Base-by-base conservation (phyloP, 1,284 basidiomycete genomes). In the Naganishia sp. region DNA sequence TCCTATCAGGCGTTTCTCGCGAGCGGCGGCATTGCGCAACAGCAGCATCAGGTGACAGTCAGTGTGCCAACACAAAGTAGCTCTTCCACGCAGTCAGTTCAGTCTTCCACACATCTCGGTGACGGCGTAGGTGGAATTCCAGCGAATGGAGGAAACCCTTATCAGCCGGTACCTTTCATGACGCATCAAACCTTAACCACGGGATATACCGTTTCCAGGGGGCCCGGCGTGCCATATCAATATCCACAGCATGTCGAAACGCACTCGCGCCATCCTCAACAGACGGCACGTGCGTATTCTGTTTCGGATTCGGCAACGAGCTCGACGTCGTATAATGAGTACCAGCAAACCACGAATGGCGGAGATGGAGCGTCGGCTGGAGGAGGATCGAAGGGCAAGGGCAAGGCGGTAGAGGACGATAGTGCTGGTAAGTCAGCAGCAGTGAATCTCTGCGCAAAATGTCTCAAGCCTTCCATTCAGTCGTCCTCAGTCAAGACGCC, bases 291-390 rank as follows among this genome's bases (percentile, higher is more conserved):
- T 7, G 45, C 36, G 21, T 61, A 61, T n/a, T 61, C 59, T 21
- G 48, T 61, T 28, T 61, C 59, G 16, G 59, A 61, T 39, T 61
- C 59, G n/a, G 46, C 50, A 21, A 61, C 59, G 11, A 61, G 59
- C 50, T 61, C 59, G 3, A 52, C 59, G 2, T 61, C 59, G 5
- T 52, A 52, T n/a, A 50, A 61, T 23, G 59, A 42, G n/a, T 61
- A 50, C 33, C 6, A n/a, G 7, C 48, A 43, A 36, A 39, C 46
- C 11, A 18, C 31, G 6, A 39, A 39, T 39, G 48, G 59, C 7
- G 39, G 6, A 21, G 53, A n/a, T n/a, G 45, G 5, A 36, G 36
- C 36, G 11, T 36, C 36, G 36, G 36, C 36, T 36, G 36, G 6
- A 21, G 45, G 15, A n/a, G 28, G 9, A 21, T 15, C 44, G 45